Evolutionary conservation across 345 rosid genomes (phyloP), one percentile per base, ranked within the genome.

Genomic region (Sisymbrium altissimum): DNA sequence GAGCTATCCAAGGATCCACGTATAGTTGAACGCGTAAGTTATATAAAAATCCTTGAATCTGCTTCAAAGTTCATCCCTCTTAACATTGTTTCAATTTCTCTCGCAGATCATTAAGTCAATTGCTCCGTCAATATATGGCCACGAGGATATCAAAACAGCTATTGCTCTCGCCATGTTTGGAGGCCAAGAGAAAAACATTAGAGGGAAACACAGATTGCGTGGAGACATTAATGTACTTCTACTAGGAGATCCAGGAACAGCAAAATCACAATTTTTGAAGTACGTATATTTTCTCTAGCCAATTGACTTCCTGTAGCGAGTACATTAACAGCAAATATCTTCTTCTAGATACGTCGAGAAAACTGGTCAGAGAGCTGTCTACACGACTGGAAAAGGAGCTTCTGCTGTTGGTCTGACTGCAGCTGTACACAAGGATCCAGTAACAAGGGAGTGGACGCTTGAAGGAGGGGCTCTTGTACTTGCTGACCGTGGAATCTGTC

Each of bases 381-480:
- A 95, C 80, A 95, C 99, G 23, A 95, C 99, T 66, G 96, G 99
- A 23, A 95, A 95, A 81, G 99, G 99, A 76, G 99, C 98, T 68
- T 95, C 99, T 64, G 99, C 99, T 53, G 94, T 95, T 30, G 98
- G 99, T 56, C 89, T 95, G 29, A 95, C 99, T 32, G 97, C 97
- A 73, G 99, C 99, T 35, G 99, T 95, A 74, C 99, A 95, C 87
- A 95, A 95, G 83, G 99, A 95, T 71, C 99, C 99, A 39, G 96
- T 95, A 65, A 95, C 99, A 55, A 85, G 96, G 73, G 99, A 95
- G 83, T 95, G 99, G 99, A 95, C 99, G 14, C 99, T 95, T 55
- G 99, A 95, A 88, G 99, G 99, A 63, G 99, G 99, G 9, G 98
- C 99, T 68, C 99, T 95, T 80, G 99, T 95, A 77, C 88, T 92